These are phyloP conservation scores for Boletales sp. DNA, from an alignment of 768 basidiomycete species.

Conservation along the genomic window DNA sequence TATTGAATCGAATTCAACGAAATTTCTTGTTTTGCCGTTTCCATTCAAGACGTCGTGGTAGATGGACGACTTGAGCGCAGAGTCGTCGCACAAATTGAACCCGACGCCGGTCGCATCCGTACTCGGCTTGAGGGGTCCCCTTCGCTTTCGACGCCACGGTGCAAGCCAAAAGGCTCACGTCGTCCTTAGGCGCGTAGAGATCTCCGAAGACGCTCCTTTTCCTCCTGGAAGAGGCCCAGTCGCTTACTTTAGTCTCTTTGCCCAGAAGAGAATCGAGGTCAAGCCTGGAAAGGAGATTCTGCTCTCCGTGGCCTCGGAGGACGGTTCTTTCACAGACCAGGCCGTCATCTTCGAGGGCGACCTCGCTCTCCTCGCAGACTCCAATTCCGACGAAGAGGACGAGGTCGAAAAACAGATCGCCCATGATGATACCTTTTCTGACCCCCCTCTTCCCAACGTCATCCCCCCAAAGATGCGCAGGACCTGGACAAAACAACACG, in stretches of 20 bases:
- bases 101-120: slow-evolving; percentile 45
- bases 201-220: slow-evolving; percentile 42
- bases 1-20: too few relatives aligned
- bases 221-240: slow-evolving; percentile 37
- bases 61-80: slow-evolving; percentile 39
- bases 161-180: slow-evolving; percentile 67
- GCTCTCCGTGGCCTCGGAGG: slow-evolving; percentile 51
- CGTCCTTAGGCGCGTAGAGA: slow-evolving; percentile 58
- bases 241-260: slow-evolving; percentile 61
- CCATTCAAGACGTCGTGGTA: slow-evolving; percentile 9
- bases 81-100: slow-evolving; percentile 23
- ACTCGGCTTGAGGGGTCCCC: slow-evolving; percentile 56
- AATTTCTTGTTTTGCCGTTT: not conserved
- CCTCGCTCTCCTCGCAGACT: slow-evolving; percentile 24
- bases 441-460: slow-evolving; percentile 31
- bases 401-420: slow-evolving; percentile 40
- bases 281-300: slow-evolving; percentile 70
- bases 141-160: slow-evolving; percentile 66
- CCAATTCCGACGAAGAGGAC: slow-evolving; percentile 36
- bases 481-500: slow-evolving; percentile 50
- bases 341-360: slow-evolving; percentile 59
- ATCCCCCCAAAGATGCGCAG: slow-evolving; percentile 66
- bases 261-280: slow-evolving; percentile 65
- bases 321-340: slow-evolving; percentile 53
- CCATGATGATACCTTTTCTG: slow-evolving; percentile 39